phyloP scores from a whole-genome alignment of 352 stramenopile genomes.

The Phytopythium boreale region DNA sequence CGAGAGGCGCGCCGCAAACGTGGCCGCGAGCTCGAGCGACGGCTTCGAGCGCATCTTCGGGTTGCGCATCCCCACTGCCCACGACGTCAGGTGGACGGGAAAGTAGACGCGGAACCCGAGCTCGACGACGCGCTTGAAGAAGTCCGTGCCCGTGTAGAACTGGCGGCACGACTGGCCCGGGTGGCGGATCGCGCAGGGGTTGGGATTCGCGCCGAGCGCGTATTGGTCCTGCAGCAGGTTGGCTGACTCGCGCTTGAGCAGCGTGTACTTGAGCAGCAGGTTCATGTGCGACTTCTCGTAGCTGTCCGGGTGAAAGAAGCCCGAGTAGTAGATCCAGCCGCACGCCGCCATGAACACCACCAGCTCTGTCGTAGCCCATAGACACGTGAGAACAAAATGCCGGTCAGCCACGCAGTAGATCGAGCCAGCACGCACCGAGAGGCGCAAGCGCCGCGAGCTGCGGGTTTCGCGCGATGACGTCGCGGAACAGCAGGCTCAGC shows the following conservation, averaged over 20 bases:
- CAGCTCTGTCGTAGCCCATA: conserved; percentile 49
- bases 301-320: conserved; percentile 55
- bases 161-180: conserved; percentile 30
- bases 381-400: background rate
- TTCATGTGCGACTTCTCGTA: conserved; percentile 53
- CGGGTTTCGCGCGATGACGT: conserved; percentile 26
- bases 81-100: conserved; percentile 55
- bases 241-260: conserved; percentile 31
- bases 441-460: conserved; percentile 27
- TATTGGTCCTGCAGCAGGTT: conserved; percentile 38
- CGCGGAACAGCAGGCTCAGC: conserved; percentile 28
- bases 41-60: conserved; percentile 34
- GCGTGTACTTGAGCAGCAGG: conserved; percentile 60
- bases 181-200: conserved; percentile 44
- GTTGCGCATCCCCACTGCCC: conserved; percentile 40
- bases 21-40: conserved; percentile 17
- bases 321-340: conserved; percentile 63
- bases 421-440: conserved; percentile 12
- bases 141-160: conserved; percentile 37
- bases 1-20: conserved; percentile 34
- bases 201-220: conserved; percentile 39
- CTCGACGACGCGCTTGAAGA: conserved; percentile 31
- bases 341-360: conserved; percentile 43
- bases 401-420: background rate
- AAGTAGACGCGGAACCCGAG: conserved; percentile 49